These are phyloP conservation scores for Ascobolus immersus DNA, from an alignment of 495 filamentous ascomycete species.

Conservation along the genomic window DNA sequence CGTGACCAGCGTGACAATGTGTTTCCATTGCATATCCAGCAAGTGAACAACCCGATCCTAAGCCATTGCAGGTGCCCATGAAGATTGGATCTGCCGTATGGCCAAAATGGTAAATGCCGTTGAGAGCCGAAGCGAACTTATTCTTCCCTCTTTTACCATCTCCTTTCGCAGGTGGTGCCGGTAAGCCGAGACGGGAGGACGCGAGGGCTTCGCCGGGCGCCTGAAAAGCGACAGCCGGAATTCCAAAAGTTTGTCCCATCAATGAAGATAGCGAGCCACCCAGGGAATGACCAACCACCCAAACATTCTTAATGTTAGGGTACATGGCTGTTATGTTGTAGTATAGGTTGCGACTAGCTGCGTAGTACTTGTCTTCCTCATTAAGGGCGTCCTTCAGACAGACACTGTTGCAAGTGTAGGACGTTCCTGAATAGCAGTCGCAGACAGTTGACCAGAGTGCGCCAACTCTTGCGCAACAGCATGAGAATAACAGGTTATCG, in stretches of 20 bases:
- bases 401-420: slow-evolving; percentile 68
- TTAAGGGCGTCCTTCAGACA: slow-evolving; percentile 51
- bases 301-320: slow-evolving; percentile 49
- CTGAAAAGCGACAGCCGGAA: slow-evolving; percentile 71
- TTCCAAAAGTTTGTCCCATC: slow-evolving; percentile 68
- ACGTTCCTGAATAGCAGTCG: slow-evolving; percentile 54
- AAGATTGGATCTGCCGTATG: slow-evolving; percentile 89
- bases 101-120: slow-evolving; percentile 76
- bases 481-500: slow-evolving; percentile 92
- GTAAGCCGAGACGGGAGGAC: slow-evolving; percentile 61
- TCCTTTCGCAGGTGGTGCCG: slow-evolving; percentile 51
- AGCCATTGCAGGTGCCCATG: slow-evolving; percentile 79
- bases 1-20: slow-evolving; percentile 61
- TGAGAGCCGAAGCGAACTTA: slow-evolving; percentile 42
- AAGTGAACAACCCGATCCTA: slow-evolving; percentile 63
- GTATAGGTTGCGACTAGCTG: slow-evolving; percentile 63
- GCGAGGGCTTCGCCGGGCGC: slow-evolving; percentile 75
- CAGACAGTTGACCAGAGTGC: slow-evolving; percentile 77
- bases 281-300: slow-evolving; percentile 73
- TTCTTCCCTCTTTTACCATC: no score
- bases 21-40: slow-evolving; percentile 90
- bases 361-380: slow-evolving; percentile 74
- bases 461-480: slow-evolving; percentile 83
- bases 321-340: slow-evolving; percentile 77
- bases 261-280: slow-evolving; percentile 68